Percentiles rank a stretch among this genome's conserved stretches.
phyloP scores from a whole-genome alignment of 2,329 filamentous ascomycete genomes.

The Aspergillus aculeatus region DNA sequence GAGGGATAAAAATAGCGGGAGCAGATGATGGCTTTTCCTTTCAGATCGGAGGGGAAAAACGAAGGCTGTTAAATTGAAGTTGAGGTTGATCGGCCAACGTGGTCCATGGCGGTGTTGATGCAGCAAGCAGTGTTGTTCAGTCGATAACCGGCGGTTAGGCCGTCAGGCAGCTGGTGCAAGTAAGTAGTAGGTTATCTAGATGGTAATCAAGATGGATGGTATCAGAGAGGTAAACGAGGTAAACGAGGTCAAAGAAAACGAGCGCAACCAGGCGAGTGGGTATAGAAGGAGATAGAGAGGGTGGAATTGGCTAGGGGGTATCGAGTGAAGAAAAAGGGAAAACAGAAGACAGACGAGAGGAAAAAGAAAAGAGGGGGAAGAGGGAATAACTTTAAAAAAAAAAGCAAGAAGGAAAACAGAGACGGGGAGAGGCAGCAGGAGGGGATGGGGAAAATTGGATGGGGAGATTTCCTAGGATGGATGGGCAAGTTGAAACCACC shows the following conservation, averaged over 20 bases:
- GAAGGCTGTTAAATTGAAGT: slow-evolving; percentile 12
- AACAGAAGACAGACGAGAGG: background rate
- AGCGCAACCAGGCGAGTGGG: background rate
- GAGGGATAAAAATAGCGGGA: slow-evolving; percentile 4
- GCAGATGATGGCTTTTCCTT: background rate
- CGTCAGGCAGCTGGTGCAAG: slow-evolving; percentile 21
- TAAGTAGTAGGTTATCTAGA: background rate
- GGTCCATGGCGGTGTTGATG: slow-evolving; percentile 26
- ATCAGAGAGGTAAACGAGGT: background rate
- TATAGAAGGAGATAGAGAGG: background rate
- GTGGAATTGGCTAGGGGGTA: background rate
- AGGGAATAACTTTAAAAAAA: background rate
- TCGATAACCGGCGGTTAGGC: slow-evolving; percentile 18
- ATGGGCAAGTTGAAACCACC: slow-evolving; percentile 4
- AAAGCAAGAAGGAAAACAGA: background rate
- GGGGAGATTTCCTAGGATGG: background rate
- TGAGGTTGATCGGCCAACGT: slow-evolving; percentile 23
- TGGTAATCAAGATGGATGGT: background rate
- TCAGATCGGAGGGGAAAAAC: background rate
- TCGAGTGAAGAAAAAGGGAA: background rate
- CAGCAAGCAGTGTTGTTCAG: slow-evolving; percentile 11
- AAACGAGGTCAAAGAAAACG: background rate
- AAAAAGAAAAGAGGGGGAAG: background rate
- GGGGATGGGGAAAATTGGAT: background rate
- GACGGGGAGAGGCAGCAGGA: slow-evolving; percentile 4